phyloP scores from a whole-genome alignment of 108 stramenopile species.

The Stephanodiscus triporus region DNA sequence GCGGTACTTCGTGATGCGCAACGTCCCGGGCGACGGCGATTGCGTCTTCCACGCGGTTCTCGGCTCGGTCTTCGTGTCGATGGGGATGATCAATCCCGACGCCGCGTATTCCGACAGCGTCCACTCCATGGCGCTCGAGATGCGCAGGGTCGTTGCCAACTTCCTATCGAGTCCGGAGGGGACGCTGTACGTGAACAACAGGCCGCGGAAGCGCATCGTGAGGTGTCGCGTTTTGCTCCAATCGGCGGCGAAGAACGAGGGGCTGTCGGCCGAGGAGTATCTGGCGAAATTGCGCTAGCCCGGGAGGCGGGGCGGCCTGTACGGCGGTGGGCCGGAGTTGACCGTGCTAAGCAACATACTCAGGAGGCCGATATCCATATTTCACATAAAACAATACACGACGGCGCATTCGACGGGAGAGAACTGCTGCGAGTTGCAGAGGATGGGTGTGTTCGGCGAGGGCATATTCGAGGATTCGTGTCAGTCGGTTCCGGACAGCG shows the following conservation, averaged over 20 bases:
- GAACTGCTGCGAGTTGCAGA: slow-evolving; percentile 44
- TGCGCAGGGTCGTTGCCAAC: slow-evolving; percentile 67
- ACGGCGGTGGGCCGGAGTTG: slow-evolving; percentile 81
- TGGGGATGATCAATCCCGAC: slow-evolving; percentile 52
- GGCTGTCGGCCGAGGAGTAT: slow-evolving; percentile 57
- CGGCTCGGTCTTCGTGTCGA: slow-evolving; percentile 58
- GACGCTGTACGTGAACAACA: slow-evolving; percentile 53
- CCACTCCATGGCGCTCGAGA: slow-evolving; percentile 47
- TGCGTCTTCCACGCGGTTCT: slow-evolving; percentile 79
- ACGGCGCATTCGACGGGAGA: slow-evolving; percentile 1
- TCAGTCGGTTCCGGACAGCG: slow-evolving; percentile 55
- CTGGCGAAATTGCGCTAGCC: slow-evolving; percentile 48
- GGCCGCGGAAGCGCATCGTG: slow-evolving; percentile 50
- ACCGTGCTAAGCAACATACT: slow-evolving; percentile 74
- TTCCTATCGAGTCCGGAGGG: slow-evolving; percentile 55
- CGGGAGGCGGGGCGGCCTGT: slow-evolving; percentile 64
- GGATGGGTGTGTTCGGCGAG: slow-evolving; percentile 72
- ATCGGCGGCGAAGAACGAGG: slow-evolving; percentile 61
- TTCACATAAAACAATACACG: slow-evolving; percentile 52
- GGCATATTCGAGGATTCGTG: slow-evolving; percentile 67
- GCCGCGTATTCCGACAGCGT: slow-evolving; percentile 4
- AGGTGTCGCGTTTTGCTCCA: slow-evolving; percentile 47
- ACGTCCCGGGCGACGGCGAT: slow-evolving; percentile 78
- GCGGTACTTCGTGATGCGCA: slow-evolving; percentile 55
- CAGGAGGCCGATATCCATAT: slow-evolving; percentile 80